Evolutionary conservation across 148 eudicot genomes (phyloP).

Genomic region (Rhododendron vialii): DNA sequence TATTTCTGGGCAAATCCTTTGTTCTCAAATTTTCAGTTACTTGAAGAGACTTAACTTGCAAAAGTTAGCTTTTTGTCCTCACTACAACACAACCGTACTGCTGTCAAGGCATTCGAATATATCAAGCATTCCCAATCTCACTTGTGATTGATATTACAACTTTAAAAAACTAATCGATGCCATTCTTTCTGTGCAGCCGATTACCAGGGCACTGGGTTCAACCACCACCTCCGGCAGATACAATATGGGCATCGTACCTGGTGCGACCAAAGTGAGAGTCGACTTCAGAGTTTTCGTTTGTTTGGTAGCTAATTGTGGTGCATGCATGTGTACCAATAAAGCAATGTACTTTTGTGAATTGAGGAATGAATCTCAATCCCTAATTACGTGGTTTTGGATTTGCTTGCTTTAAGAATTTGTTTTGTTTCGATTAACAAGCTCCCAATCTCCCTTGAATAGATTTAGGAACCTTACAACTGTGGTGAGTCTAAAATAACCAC

Average conservation of each 20-base stretch:
- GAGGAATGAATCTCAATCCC: neutral
- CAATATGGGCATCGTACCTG: slow-evolving; percentile 85
- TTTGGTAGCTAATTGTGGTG: too few relatives aligned
- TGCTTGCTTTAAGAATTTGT: neutral
- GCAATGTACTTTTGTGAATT: neutral
- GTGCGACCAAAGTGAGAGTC: slow-evolving; percentile 36
- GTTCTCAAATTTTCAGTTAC: neutral
- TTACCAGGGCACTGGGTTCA: slow-evolving; percentile 95
- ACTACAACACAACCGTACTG: neutral
- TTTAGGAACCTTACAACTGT: neutral
- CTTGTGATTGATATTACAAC: neutral
- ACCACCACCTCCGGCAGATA: slow-evolving; percentile 83
- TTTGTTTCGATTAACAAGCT: neutral
- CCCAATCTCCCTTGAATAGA: neutral
- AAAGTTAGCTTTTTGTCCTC: neutral
- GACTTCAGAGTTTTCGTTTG: neutral
- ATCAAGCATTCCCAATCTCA: neutral
- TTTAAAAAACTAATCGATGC: too few relatives aligned
- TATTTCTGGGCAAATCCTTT: neutral
- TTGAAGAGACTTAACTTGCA: neutral
- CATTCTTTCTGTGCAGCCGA: slow-evolving; percentile 51
- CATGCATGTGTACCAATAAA: neutral
- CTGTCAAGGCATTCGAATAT: neutral
- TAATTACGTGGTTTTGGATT: neutral
- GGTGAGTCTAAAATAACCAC: neutral